Evolutionary conservation across 768 basidiomycete genomes (phyloP).

Genomic region (Boletus sp.): DNA sequence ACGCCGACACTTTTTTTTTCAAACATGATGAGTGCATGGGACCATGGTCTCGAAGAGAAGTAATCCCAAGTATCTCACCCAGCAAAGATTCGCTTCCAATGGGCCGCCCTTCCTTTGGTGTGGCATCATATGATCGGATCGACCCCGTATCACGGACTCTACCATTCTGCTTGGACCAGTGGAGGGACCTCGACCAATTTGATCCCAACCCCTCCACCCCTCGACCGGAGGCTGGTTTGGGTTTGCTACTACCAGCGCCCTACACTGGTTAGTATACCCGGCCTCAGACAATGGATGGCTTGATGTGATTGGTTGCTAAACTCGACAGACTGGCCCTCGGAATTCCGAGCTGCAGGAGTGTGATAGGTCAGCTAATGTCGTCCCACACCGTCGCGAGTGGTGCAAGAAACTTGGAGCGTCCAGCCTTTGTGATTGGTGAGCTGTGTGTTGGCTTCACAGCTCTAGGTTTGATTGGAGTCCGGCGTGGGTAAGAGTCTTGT

Average conservation of each 20-base stretch:
- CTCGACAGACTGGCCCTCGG: not conserved
- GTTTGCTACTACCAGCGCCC: not conserved
- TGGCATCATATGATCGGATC: not conserved
- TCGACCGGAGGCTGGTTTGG: not conserved
- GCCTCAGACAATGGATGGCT: not conserved
- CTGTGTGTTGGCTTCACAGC: not conserved
- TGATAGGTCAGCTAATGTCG: not conserved
- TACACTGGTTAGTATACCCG: not conserved
- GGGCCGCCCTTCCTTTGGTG: not conserved
- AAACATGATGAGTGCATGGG: not conserved
- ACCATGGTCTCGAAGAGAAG: not conserved
- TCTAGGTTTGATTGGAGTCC: not conserved
- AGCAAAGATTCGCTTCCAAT: not conserved
- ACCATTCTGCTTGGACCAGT: too few species aligned
- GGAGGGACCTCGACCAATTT: too few species aligned
- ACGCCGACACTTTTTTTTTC: not conserved
- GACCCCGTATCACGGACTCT: not conserved
- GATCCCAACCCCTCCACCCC: not conserved
- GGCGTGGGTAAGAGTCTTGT: constrained; percentile 1
- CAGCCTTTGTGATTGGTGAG: constrained; percentile 1
- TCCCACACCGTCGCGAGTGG: not conserved
- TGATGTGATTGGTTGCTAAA: not conserved
- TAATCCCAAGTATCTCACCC: not conserved
- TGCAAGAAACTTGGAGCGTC: not conserved
- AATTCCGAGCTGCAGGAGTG: not conserved